Percentiles rank a stretch among this genome's conserved stretches.
Conservation (phyloP, 495 filamentous ascomycete genomes). For the Hypoxylon fragiforme region DNA sequence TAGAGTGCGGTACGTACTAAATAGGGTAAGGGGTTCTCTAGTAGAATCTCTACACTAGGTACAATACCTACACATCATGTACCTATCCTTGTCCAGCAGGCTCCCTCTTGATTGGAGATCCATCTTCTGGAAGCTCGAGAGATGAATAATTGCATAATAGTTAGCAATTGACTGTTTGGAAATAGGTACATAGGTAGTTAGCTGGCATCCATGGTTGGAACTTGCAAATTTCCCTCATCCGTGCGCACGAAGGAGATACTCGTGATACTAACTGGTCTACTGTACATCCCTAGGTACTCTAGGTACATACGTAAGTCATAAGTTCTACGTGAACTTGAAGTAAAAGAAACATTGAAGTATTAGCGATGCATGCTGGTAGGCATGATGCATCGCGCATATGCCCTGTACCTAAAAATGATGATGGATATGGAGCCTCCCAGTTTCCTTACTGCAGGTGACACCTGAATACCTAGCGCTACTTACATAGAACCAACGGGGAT, state of each 20-base stretch:
- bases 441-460: constrained; percentile 10
- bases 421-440: constrained; percentile 13
- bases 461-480: background rate
- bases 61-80: too few relatives aligned
- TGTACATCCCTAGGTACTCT: constrained; percentile 4
- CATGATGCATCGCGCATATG: constrained; percentile 15
- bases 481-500: constrained; percentile 10
- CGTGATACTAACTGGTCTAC: constrained; percentile 8
- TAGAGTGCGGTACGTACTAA: constrained; percentile 19
- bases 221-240: constrained; percentile 5
- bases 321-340: constrained; percentile 12
- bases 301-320: constrained; percentile 2
- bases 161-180: too few relatives aligned
- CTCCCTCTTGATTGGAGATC: constrained; percentile 27
- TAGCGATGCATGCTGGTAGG: too few relatives aligned
- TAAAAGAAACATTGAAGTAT: too few relatives aligned
- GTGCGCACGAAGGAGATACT: constrained; percentile 9
- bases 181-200: too few relatives aligned
- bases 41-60: too few relatives aligned
- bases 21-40: background rate
- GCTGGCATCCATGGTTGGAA: too few relatives aligned
- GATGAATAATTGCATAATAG: constrained; percentile 30
- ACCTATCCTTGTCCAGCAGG: constrained; percentile 14
- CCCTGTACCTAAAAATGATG: too few relatives aligned
- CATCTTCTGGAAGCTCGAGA: constrained; percentile 36